A percentile compares a stretch with the other conserved stretches of the same genome.
These are phyloP conservation scores for Fusarium tanahbumbuense DNA, from an alignment of 2,329 filamentous ascomycete genomes.

Conservation along the genomic window DNA sequence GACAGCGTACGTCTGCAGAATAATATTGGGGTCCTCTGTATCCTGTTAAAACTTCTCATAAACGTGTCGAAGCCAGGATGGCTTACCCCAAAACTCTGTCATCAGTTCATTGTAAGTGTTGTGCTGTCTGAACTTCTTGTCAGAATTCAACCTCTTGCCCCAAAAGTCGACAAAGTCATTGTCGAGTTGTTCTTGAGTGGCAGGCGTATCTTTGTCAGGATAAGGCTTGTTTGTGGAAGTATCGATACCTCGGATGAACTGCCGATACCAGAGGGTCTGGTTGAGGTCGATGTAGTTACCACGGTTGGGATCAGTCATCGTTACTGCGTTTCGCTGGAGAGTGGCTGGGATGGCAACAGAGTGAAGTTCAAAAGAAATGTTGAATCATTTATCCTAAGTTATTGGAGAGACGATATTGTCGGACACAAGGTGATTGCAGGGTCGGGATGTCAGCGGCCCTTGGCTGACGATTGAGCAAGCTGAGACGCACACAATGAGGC, in stretches of 20 bases:
- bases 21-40: background rate
- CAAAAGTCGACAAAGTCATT: background rate
- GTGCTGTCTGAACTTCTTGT: background rate
- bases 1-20: constrained; percentile 1
- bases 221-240: background rate
- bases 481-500: background rate
- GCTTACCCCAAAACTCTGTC: background rate
- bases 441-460: background rate
- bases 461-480: no score
- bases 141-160: background rate
- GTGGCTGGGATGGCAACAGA: background rate
- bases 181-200: background rate
- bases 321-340: background rate
- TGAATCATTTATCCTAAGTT: background rate
- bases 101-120: constrained; percentile 1
- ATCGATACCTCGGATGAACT: background rate
- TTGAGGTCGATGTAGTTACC: background rate
- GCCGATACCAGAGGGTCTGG: background rate
- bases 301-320: background rate
- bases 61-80: accelerated
- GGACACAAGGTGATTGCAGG: background rate
- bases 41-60: background rate
- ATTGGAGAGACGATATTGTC: no score
- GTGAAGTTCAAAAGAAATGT: background rate
- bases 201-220: background rate